These are phyloP conservation scores for Alternaria longipes DNA, from an alignment of 2,329 filamentous ascomycete species.

Conservation along the genomic window DNA sequence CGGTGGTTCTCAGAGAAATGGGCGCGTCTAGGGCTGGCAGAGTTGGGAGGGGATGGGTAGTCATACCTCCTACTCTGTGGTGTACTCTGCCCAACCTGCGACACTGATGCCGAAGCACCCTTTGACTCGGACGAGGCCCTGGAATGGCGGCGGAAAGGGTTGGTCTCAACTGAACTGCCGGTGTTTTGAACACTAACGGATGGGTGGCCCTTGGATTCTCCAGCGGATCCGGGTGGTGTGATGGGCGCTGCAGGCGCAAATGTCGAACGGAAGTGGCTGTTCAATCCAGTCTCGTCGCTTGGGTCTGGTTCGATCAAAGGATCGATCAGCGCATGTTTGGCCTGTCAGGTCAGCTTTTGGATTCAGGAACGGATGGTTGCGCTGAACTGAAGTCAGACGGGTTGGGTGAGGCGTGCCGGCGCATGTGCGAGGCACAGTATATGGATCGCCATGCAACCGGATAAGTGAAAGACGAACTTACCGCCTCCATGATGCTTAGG, in stretches of 20 bases:
- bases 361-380: background rate
- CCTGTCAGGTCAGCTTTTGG: conserved; percentile 56
- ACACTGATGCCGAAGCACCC: conserved; percentile 29
- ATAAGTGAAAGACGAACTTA: conserved; percentile 15
- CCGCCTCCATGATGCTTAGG: conserved; percentile 12
- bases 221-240: conserved; percentile 44
- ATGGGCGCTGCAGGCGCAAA: conserved; percentile 50
- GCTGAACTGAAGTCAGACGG: background rate
- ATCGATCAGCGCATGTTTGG: conserved; percentile 72
- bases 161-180: conserved; percentile 52
- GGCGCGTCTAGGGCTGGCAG: conserved; percentile 61
- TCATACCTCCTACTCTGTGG: conserved; percentile 41
- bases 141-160: conserved; percentile 54
- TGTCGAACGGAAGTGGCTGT: conserved; percentile 63
- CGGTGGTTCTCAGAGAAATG: conserved; percentile 47
- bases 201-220: conserved; percentile 35
- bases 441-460: background rate
- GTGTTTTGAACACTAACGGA: conserved; percentile 46
- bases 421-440: background rate
- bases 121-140: conserved; percentile 43
- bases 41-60: conserved; percentile 64
- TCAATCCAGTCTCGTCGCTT: conserved; percentile 72
- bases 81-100: conserved; percentile 27
- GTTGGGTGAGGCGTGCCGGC: background rate
- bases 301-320: conserved; percentile 75